Base-by-base conservation (phyloP, 176 grass and related monocot species). In the Metroxylon sagu region DNA sequence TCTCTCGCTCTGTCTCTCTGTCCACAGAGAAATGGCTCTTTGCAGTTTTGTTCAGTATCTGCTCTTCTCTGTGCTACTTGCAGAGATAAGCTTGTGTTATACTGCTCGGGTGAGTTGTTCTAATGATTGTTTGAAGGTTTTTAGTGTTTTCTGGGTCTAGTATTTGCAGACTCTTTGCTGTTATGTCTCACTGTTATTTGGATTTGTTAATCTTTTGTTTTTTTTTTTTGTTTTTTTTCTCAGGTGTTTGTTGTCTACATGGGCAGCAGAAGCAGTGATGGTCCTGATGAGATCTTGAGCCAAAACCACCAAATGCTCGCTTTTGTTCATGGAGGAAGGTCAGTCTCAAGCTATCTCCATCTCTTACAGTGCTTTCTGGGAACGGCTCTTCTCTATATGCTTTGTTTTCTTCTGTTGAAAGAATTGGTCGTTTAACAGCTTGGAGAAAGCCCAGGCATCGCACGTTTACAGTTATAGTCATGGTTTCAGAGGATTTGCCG, bases 321-420 rank as follows among this genome's bases (percentile, higher is more conserved):
- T 49, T 71, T 66, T 55, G 83, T 87, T 75, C 83, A 93, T 49
- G 70, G 66, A 28, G 89, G 83, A 81, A 93, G 83, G 89, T 93
- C 21, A 7, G 57, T 18, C 14, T 18, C 16, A 25, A 35, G 19
- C 25, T 18, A 3, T 19, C 29, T 26, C 43, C 23, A 19, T 18
- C 39, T 25, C 16, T 16, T 48, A 19, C 5, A 5, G 3, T 21
- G 43, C 14, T 10, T 21, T 16, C 14, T 16, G 10, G 19, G 5
- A 18, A 50, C 14, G 4, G 53, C n/a, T 53, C 26, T 52, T 25
- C 19, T 52, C 16, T 10, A 35, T 23, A 50, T 18, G 16, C 26
- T 29, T 53, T 26, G 0, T 19, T 16, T 4, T 27, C 19, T 18
- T 48, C 55, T 17, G 60, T 25, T 48, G 15, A 39, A 60, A 51